phyloP scores from a whole-genome alignment of 768 basidiomycete species.

The Lactifluus volemus region DNA sequence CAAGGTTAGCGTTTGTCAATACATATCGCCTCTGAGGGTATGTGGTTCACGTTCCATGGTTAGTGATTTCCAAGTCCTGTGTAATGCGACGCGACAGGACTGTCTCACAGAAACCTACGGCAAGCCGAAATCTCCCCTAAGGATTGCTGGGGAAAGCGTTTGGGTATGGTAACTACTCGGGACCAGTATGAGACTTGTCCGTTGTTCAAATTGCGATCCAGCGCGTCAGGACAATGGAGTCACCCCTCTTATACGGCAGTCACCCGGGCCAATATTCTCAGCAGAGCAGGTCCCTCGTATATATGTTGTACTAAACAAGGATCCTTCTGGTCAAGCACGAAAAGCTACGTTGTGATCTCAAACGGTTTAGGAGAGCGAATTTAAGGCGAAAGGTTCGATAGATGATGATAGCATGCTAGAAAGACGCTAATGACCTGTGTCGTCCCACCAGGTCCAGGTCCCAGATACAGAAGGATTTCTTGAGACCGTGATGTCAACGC shows the following conservation, averaged over 20 bases:
- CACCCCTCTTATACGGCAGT: too few species aligned
- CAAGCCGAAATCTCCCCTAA: too few species aligned
- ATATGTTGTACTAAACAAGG: neutral
- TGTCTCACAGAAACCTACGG: too few species aligned
- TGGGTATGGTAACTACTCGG: too few species aligned
- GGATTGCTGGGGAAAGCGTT: too few species aligned
- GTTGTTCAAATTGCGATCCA: too few species aligned
- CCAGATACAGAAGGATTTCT: neutral
- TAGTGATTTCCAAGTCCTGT: neutral
- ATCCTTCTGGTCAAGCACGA: neutral
- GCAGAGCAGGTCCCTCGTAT: neutral
- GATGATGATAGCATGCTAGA: neutral
- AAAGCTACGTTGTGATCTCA: neutral
- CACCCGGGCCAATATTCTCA: neutral
- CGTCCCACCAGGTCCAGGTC: neutral
- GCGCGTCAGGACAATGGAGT: too few species aligned
- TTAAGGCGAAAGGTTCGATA: neutral
- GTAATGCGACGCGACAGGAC: too few species aligned
- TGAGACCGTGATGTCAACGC: neutral
- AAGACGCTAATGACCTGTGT: neutral
- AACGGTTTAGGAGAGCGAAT: neutral
- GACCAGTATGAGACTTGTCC: too few species aligned
- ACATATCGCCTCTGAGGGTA: neutral
- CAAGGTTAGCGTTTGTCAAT: neutral
- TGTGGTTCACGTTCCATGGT: neutral